phyloP scores from a whole-genome alignment of 1,284 basidiomycete genomes.

The Cryptococcus neoformans region DNA sequence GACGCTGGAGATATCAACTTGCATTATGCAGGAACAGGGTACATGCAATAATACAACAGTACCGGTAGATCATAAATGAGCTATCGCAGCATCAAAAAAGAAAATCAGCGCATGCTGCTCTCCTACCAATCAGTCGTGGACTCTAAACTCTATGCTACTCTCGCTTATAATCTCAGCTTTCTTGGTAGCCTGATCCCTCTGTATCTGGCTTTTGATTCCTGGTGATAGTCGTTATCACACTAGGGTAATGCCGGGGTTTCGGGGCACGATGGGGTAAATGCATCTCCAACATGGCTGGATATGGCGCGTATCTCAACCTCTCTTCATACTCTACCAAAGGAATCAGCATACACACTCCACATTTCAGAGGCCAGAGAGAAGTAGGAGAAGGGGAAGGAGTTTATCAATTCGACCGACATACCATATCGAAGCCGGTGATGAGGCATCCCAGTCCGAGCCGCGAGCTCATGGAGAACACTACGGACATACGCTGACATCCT shows the following conservation, averaged over 20 bases:
- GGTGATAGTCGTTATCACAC: neutral
- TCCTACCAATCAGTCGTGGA: too few species aligned
- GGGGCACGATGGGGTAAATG: neutral
- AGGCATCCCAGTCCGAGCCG: neutral
- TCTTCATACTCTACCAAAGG: neutral
- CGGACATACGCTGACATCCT: slow-evolving; percentile 1
- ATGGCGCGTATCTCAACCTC: neutral
- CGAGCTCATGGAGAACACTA: slow-evolving; percentile 2
- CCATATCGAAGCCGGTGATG: neutral
- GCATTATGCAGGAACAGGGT: too few species aligned
- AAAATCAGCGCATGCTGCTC: too few species aligned
- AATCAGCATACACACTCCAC: neutral
- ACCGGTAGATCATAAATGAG: too few species aligned
- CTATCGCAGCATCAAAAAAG: too few species aligned
- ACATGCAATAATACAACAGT: too few species aligned
- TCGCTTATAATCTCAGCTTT: too few species aligned
- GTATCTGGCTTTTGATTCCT: too few species aligned
- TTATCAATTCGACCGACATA: neutral
- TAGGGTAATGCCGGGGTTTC: neutral
- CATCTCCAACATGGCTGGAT: neutral
- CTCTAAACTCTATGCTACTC: too few species aligned
- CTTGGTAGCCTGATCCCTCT: too few species aligned
- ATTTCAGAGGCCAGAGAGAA: neutral
- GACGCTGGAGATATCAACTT: too few species aligned
- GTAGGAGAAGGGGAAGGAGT: too few species aligned